Percentiles rank a stretch among this genome's conserved stretches.
These are phyloP conservation scores for Monosporozyma siamensis DNA, from an alignment of 805 yeast species.

Conservation along the genomic window DNA sequence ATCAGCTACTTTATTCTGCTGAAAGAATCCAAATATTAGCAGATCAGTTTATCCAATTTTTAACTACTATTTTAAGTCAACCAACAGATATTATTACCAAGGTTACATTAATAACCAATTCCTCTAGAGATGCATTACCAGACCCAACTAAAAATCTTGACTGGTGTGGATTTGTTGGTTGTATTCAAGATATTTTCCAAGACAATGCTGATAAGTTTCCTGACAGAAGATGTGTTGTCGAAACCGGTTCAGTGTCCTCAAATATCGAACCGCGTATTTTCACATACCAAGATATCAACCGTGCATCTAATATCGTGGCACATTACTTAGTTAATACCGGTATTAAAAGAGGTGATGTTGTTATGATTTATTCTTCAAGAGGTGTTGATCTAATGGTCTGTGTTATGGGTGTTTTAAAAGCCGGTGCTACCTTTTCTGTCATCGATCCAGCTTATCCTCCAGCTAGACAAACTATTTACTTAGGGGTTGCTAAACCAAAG, in stretches of 20 bases:
- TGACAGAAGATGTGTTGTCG: slow-evolving; percentile 83
- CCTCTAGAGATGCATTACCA: slow-evolving; percentile 58
- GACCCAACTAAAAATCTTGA: slow-evolving; percentile 82
- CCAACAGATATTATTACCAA: slow-evolving; percentile 43
- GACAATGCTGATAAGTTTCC: slow-evolving; percentile 79
- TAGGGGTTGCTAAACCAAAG: slow-evolving; percentile 86
- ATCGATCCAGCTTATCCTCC: slow-evolving; percentile 99
- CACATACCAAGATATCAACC: slow-evolving; percentile 79
- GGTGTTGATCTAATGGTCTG: slow-evolving; percentile 96
- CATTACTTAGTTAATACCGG: slow-evolving; percentile 78
- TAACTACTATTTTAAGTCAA: slow-evolving; percentile 31
- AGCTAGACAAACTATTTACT: slow-evolving; percentile 87
- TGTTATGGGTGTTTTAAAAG: slow-evolving; percentile 94
- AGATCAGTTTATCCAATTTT: slow-evolving; percentile 60
- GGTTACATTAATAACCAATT: slow-evolving; percentile 57
- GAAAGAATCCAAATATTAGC: slow-evolving; percentile 61
- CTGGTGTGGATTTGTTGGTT: slow-evolving; percentile 88
- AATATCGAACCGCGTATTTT: slow-evolving; percentile 56
- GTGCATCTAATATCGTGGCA: slow-evolving; percentile 88
- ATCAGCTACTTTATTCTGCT: slow-evolving; percentile 61
- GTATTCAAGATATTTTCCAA: slow-evolving; percentile 92
- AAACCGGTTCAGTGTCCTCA: slow-evolving; percentile 56
- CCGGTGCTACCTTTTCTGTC: slow-evolving; percentile 97
- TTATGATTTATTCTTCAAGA: slow-evolving; percentile 94
- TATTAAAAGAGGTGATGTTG: slow-evolving; percentile 83